phyloP scores from a whole-genome alignment of 768 basidiomycete genomes.

The Podaxis sp. region DNA sequence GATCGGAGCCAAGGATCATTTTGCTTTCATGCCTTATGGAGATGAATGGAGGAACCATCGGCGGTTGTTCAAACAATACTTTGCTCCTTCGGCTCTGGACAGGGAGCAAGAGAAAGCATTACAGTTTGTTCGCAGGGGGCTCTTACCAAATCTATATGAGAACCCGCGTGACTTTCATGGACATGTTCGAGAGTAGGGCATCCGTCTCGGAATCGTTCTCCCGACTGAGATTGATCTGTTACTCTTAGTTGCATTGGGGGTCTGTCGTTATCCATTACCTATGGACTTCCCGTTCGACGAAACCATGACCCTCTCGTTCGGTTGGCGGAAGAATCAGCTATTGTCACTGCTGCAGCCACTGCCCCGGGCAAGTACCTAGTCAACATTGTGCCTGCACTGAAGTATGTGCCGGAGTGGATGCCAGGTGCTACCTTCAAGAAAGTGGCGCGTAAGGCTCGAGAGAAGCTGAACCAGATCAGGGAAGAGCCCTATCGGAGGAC shows the following conservation, averaged over 20 bases:
- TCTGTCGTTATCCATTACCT: conserved; percentile 1
- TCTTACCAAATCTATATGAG: conserved; percentile 2
- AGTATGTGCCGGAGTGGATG: conserved; percentile 18
- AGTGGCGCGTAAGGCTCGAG: conserved; percentile 1
- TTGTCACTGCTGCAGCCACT: neutral
- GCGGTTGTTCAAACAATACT: conserved; percentile 39
- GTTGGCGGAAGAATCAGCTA: conserved; percentile 7
- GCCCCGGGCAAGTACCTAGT: conserved; percentile 16
- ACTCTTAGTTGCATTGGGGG: conserved; percentile 11
- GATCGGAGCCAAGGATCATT: neutral
- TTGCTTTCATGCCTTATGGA: conserved; percentile 14
- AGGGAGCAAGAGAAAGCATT: conserved; percentile 9
- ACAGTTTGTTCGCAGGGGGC: conserved; percentile 1
- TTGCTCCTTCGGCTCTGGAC: conserved; percentile 19
- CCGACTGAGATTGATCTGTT: neutral
- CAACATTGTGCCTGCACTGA: conserved; percentile 14
- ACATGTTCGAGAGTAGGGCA: conserved; percentile 1
- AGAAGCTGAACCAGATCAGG: neutral
- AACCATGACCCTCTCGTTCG: conserved; percentile 11
- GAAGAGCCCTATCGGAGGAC: neutral
- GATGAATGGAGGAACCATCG: conserved; percentile 41
- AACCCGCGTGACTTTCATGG: neutral
- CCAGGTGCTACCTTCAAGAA: conserved; percentile 16
- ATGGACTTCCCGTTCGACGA: conserved; percentile 10
- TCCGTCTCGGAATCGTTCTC: neutral